Base-by-base conservation (phyloP, 1,139 yeast genomes). In the Yamadazyma dendronema region DNA sequence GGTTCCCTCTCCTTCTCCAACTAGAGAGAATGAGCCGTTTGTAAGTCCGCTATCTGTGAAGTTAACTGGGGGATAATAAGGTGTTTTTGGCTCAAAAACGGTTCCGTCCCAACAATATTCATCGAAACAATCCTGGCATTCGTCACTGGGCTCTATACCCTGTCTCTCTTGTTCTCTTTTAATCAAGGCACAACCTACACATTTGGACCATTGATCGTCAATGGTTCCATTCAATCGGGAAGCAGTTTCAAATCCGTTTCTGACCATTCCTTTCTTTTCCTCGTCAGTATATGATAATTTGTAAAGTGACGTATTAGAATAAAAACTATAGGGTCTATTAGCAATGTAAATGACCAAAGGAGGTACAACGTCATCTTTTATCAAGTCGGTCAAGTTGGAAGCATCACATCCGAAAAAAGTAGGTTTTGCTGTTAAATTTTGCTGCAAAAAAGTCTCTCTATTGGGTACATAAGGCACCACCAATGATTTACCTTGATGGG, bases 351-450 rank as follows among this genome's bases (percentile, higher is more conserved):
- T 52, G 14, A 69, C 59, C 17, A 69, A 41, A 1, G 75, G 75
- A 14, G 70, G 63, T 32, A 61, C 56, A 3, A 56, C 62, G 10
- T 55, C 62, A 42, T 66, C 67, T 21, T 61, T 61, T 2, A 50
- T 44, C 39, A 70, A 56, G 6, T 60, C 57, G 1, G 74, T 59
- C 45, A 65, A 50, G 46, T 69, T 67, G 4, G 47, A 44, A 5
- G 72, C 74, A 41, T 67, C 62, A 49, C 75, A 69, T 3, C 75
- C 75, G 41, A 69, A 68, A 44, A 69, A 69, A 1, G 71, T 61
- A 19, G 75, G 75, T 45, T 52, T 62, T 7, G 72, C 61, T 3
- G 74, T 66, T 44, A 69, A 59, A 44, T 63, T 65, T 36, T 60
- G 53, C 36, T 61, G 59, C 19, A 56, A 46, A 44, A 67, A 66